A percentile compares a stretch with the other conserved stretches of the same genome.
Conservation (phyloP, 176 grass and related monocot genomes). For the Oryza meyeriana region DNA sequence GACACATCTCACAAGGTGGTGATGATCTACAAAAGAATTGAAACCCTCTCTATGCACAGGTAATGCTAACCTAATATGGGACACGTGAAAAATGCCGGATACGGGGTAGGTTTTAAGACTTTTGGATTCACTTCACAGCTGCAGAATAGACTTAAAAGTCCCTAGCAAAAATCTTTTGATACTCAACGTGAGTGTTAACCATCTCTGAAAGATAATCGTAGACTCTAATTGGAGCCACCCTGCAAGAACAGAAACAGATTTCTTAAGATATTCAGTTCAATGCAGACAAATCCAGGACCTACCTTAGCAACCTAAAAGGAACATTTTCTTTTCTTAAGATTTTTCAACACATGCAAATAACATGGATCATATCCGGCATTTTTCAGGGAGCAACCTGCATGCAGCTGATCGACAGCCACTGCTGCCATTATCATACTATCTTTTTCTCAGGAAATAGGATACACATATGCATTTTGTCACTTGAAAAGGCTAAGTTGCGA, state of each 20-base stretch:
- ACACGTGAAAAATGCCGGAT: slow-evolving; percentile 3
- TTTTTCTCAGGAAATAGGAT: too few relatives aligned
- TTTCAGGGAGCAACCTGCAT: not conserved
- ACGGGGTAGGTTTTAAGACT: not conserved
- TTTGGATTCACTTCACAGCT: not conserved
- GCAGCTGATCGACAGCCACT: not conserved
- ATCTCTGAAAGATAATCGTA: slow-evolving; percentile 36
- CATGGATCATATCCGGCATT: slow-evolving; percentile 3
- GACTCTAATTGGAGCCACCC: slow-evolving; percentile 46
- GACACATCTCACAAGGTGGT: not conserved
- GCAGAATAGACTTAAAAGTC: slow-evolving; percentile 18
- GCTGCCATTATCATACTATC: not conserved
- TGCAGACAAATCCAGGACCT: slow-evolving; percentile 5
- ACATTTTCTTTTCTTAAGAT: not conserved
- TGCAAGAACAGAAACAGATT: slow-evolving; percentile 42
- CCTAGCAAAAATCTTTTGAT: slow-evolving; percentile 22
- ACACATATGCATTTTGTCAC: not conserved
- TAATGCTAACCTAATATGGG: not conserved
- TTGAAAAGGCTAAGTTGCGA: not conserved
- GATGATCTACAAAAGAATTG: not conserved
- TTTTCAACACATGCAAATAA: not conserved
- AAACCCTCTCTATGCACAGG: slow-evolving; percentile 4
- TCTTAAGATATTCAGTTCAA: slow-evolving; percentile 17
- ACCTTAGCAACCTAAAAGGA: not conserved
- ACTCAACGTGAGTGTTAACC: slow-evolving; percentile 26